Conservation (phyloP, 2,329 filamentous ascomycete genomes). For the Penicillium occitanis region DNA sequence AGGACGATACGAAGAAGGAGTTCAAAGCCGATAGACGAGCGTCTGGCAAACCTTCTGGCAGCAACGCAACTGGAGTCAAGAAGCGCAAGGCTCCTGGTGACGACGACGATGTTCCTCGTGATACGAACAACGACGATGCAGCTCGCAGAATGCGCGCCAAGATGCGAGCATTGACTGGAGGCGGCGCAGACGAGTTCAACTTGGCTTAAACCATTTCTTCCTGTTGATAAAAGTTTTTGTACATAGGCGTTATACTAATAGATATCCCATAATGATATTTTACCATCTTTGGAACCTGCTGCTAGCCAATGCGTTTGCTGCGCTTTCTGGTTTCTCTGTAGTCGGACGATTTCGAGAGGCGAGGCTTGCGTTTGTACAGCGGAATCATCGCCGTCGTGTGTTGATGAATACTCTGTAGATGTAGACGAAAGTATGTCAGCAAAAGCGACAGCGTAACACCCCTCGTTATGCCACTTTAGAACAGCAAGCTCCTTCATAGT, state of each 20-base stretch:
- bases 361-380: slow-evolving; percentile 2
- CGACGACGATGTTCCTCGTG: slow-evolving; percentile 29
- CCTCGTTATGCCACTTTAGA: slow-evolving; percentile 89
- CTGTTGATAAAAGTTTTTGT: slow-evolving; percentile 26
- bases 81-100: slow-evolving; percentile 34
- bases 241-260: slow-evolving; percentile 55
- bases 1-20: slow-evolving; percentile 48
- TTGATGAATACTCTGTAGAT: background rate
- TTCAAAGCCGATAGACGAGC: slow-evolving; percentile 46
- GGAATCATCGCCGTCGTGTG: background rate
- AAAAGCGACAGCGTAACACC: slow-evolving; percentile 80
- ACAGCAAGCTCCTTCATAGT: slow-evolving; percentile 85
- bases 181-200: slow-evolving; percentile 58
- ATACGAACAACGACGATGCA: slow-evolving; percentile 46
- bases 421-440: slow-evolving; percentile 42
- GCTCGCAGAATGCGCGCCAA: slow-evolving; percentile 55
- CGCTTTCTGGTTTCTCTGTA: slow-evolving; percentile 63
- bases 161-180: slow-evolving; percentile 51
- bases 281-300: slow-evolving; percentile 89
- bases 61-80: slow-evolving; percentile 18
- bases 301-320: slow-evolving; percentile 82
- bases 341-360: slow-evolving; percentile 55
- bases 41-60: slow-evolving; percentile 19
- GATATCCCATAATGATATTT: slow-evolving; percentile 92
- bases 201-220: slow-evolving; percentile 44